Evolutionary conservation across 2,329 filamentous ascomycete species (phyloP).

Genomic region (Colletotrichum sidae): DNA sequence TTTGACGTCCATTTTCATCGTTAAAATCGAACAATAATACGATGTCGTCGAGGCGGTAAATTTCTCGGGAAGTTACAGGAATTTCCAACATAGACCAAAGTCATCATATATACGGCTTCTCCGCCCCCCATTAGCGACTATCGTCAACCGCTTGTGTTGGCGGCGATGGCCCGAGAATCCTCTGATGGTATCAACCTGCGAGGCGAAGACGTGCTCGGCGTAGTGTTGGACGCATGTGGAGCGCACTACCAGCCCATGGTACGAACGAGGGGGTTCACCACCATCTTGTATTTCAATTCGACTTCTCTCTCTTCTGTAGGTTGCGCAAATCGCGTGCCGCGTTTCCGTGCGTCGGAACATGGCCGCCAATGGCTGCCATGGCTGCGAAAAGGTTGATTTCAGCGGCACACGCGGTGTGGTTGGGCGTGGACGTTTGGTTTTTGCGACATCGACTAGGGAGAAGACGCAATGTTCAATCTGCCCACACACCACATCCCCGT

Average conservation of each 20-base stretch:
- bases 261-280: constrained; percentile 1
- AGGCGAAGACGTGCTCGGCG: constrained; percentile 29
- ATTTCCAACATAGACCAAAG: too few species aligned
- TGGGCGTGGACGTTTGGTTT: background rate
- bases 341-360: constrained; percentile 1
- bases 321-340: background rate
- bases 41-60: too few species aligned
- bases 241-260: background rate
- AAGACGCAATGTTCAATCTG: constrained; percentile 17
- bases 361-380: background rate
- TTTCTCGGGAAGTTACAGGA: too few species aligned
- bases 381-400: background rate
- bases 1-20: constrained; percentile 4
- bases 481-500: too few species aligned
- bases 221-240: background rate
- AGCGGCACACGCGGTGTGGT: background rate
- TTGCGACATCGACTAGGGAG: constrained; percentile 27
- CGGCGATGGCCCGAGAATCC: constrained; percentile 5
- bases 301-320: background rate
- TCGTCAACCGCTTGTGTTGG: too few species aligned
- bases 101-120: background rate
- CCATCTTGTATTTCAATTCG: background rate
- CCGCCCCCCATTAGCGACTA: too few species aligned
- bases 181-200: constrained; percentile 22
- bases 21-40: too few species aligned